Evolutionary conservation across 768 basidiomycete genomes (phyloP).

Genomic region (Leccinum variicolor): DNA sequence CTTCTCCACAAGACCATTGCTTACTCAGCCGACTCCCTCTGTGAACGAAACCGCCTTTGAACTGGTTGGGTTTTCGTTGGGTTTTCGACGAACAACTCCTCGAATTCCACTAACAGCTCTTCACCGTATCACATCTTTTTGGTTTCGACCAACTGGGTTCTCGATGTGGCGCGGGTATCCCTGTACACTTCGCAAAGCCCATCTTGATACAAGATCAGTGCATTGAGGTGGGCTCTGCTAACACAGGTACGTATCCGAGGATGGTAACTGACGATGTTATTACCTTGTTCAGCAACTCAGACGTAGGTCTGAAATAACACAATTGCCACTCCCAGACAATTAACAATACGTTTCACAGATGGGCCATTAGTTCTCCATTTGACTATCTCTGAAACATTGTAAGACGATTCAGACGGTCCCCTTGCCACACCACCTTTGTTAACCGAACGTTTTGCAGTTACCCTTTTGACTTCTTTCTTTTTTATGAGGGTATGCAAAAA

Average conservation of each 20-base stretch:
- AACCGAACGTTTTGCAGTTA: background rate
- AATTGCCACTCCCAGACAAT: background rate
- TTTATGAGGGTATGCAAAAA: background rate
- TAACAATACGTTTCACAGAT: background rate
- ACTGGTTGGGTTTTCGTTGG: background rate
- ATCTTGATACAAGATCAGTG: constrained; percentile 13
- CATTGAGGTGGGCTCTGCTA: constrained; percentile 5
- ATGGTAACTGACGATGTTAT: background rate
- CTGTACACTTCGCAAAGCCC: constrained; percentile 15
- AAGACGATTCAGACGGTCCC: too few species aligned
- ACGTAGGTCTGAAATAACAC: background rate
- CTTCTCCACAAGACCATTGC: too few species aligned
- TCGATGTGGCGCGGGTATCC: background rate
- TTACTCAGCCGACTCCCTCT: too few species aligned
- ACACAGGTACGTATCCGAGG: background rate
- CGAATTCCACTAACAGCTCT: background rate
- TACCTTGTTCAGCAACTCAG: background rate
- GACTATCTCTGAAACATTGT: background rate
- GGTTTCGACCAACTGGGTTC: background rate
- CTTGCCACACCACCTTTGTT: background rate
- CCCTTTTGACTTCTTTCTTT: background rate
- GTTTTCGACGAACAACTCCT: background rate
- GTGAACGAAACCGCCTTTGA: background rate
- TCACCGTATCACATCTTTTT: background rate
- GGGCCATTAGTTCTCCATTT: background rate